Evolutionary conservation across 345 rosid species (phyloP).

Genomic region (Populus pruinosa): DNA sequence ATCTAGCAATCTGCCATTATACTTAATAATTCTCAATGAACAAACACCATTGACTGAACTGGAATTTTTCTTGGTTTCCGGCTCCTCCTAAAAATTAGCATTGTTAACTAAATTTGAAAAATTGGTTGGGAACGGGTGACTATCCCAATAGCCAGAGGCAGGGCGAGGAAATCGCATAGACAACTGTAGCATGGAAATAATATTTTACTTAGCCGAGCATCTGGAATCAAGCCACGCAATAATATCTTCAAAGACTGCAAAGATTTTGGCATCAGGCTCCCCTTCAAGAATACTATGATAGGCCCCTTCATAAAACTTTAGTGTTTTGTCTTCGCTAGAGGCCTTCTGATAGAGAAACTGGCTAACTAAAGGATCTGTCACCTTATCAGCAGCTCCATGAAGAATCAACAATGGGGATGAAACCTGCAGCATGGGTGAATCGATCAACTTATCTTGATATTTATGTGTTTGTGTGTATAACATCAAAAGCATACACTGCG

Average conservation of each 20-base stretch:
- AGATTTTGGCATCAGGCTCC: conserved; percentile 71
- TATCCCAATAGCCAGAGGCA: neutral
- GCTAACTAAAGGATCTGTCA: conserved; percentile 83
- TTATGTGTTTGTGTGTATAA: neutral
- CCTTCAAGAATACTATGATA: conserved; percentile 95
- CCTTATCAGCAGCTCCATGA: conserved; percentile 85
- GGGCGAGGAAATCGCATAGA: neutral
- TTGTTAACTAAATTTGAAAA: neutral
- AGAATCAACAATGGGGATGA: conserved; percentile 83
- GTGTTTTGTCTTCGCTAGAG: conserved; percentile 74
- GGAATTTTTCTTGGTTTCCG: neutral
- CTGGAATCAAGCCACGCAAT: conserved; percentile 70
- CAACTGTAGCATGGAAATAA: neutral
- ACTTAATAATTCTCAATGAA: neutral
- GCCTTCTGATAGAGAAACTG: conserved; percentile 67
- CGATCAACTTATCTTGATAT: neutral
- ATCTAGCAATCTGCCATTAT: neutral
- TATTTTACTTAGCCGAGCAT: conserved; percentile 19
- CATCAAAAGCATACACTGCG: neutral
- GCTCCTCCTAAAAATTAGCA: neutral
- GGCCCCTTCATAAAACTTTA: conserved; percentile 76
- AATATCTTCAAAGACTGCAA: conserved; percentile 55
- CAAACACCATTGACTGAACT: neutral
- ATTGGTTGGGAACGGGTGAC: neutral
- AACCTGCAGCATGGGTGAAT: conserved; percentile 40